Conservation (phyloP, 2,329 filamentous ascomycete genomes). For the Furcasterigmium furcatum region DNA sequence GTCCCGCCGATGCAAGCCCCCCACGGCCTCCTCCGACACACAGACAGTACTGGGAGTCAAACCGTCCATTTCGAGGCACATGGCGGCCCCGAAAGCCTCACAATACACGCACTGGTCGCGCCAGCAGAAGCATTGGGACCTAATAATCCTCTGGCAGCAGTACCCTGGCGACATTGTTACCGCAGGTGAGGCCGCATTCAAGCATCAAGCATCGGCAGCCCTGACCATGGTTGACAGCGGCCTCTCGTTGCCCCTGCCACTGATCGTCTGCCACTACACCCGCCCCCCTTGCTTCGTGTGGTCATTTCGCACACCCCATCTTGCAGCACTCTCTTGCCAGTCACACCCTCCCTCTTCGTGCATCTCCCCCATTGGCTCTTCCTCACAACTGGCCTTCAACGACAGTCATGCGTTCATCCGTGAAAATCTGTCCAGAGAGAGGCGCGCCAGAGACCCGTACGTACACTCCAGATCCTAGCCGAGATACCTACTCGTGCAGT, state of each 20-base stretch:
- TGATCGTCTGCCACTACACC: not conserved
- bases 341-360: not conserved
- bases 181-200: not conserved
- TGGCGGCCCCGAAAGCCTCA: no score
- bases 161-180: not conserved
- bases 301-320: not conserved
- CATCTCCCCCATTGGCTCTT: constrained; percentile 31
- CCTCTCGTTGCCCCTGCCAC: not conserved
- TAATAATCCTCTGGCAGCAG: not conserved
- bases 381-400: constrained; percentile 32
- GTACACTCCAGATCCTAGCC: constrained; percentile 26
- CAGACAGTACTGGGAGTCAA: no score
- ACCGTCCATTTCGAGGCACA: no score
- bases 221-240: not conserved
- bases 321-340: not conserved
- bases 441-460: not conserved
- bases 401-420: constrained; percentile 52
- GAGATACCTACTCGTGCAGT: constrained; percentile 25
- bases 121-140: no score
- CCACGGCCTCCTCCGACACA: no score
- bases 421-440: constrained; percentile 17
- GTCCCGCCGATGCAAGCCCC: no score
- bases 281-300: not conserved
- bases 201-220: not conserved
- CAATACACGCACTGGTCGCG: no score